Percentiles rank a stretch among this genome's conserved stretches.
Evolutionary conservation across 352 stramenopile species (phyloP).

Genomic region (Peronospora farinosa): DNA sequence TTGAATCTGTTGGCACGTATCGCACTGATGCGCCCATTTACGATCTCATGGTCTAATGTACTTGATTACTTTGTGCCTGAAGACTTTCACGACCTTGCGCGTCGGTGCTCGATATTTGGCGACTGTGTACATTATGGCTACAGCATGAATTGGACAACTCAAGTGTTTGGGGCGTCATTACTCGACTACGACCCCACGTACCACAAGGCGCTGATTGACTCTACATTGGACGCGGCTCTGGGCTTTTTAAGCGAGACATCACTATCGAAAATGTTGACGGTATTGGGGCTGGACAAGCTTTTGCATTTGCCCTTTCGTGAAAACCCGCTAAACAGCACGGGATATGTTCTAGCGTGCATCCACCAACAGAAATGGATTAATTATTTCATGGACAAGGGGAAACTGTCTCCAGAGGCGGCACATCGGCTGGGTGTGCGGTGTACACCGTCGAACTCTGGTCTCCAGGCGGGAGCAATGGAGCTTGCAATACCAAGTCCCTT

Average conservation of each 20-base stretch:
- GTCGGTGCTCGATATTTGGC: constrained; percentile 14
- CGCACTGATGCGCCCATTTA: constrained; percentile 15
- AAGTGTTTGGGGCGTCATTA: constrained; percentile 19
- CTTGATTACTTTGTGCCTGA: constrained; percentile 18
- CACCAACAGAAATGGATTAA: constrained; percentile 18
- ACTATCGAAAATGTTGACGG: background rate
- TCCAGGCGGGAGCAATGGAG: constrained; percentile 15
- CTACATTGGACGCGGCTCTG: constrained; percentile 8
- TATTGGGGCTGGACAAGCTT: constrained; percentile 14
- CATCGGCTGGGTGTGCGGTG: constrained; percentile 2
- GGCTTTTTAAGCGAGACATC: constrained; percentile 3
- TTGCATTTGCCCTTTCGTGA: constrained; percentile 16
- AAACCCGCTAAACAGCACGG: constrained; percentile 11
- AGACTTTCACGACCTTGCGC: constrained; percentile 29
- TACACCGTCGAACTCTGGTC: constrained; percentile 12
- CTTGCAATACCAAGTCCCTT: constrained; percentile 11
- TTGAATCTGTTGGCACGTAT: constrained; percentile 14
- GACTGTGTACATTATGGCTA: constrained; percentile 25
- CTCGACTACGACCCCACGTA: constrained; percentile 10
- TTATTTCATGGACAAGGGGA: constrained; percentile 17
- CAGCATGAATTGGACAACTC: constrained; percentile 25
- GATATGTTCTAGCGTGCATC: constrained; percentile 6
- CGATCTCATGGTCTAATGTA: constrained; percentile 26
- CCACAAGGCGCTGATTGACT: constrained; percentile 1
- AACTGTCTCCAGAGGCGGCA: background rate